These are phyloP conservation scores for Paralagenidium karlingii DNA, from an alignment of 352 stramenopile genomes.

Conservation along the genomic window DNA sequence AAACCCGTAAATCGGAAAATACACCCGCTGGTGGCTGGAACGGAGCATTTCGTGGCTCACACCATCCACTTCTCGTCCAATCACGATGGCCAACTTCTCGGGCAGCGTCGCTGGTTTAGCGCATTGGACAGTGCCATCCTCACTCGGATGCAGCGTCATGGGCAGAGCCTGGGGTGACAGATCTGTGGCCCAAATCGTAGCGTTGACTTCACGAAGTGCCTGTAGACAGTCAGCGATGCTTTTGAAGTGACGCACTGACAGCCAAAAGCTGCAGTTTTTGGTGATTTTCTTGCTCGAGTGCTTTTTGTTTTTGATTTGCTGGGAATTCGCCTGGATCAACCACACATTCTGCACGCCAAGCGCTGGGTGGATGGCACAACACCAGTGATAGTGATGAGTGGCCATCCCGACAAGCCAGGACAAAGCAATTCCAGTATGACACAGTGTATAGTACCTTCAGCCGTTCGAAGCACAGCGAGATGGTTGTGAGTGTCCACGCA, in stretches of 20 bases:
- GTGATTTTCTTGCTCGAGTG: conserved; percentile 62
- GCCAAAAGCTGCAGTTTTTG: conserved; percentile 72
- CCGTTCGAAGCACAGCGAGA: conserved; percentile 85
- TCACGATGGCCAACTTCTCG: conserved; percentile 83
- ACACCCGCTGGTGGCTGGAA: conserved; percentile 80
- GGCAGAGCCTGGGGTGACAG: conserved; percentile 60
- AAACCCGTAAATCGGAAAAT: conserved; percentile 89
- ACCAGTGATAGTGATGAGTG: not conserved
- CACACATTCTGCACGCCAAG: conserved; percentile 90
- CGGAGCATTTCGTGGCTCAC: conserved; percentile 83
- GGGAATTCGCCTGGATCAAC: conserved; percentile 49
- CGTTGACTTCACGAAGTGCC: conserved; percentile 36
- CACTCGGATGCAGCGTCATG: conserved; percentile 15
- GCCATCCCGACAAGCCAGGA: conserved; percentile 11
- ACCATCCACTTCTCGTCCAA: conserved; percentile 88
- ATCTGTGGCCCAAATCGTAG: conserved; percentile 87
- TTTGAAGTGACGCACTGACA: conserved; percentile 78
- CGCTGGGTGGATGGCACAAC: no score
- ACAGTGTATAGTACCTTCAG: conserved; percentile 52
- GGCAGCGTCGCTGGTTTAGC: conserved; percentile 64
- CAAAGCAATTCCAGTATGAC: conserved; percentile 23
- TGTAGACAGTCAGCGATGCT: conserved; percentile 72
- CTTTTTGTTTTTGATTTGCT: conserved; percentile 50
- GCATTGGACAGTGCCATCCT: no score
- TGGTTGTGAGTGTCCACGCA: conserved; percentile 81